Percentiles rank a stretch among this genome's conserved stretches.
These are phyloP conservation scores for Xerocomus spinulosus DNA, from an alignment of 768 basidiomycete species.

Conservation along the genomic window DNA sequence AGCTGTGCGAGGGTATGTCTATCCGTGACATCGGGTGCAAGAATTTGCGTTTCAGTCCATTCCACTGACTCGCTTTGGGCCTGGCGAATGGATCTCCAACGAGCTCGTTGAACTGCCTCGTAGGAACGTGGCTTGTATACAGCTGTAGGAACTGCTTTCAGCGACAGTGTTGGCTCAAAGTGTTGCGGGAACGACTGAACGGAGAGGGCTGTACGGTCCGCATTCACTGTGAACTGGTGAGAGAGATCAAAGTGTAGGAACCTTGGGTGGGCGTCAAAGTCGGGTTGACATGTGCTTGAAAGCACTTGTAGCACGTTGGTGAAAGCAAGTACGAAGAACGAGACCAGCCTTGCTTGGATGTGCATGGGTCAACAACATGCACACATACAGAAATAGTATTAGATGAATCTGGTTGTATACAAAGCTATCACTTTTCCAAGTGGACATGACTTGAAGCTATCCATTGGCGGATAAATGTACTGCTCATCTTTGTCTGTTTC, in stretches of 20 bases:
- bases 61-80: slow-evolving; percentile 48
- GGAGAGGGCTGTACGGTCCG: slow-evolving; percentile 8
- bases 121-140: slow-evolving; percentile 58
- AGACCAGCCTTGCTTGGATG: neutral
- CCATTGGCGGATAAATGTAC: slow-evolving; percentile 89
- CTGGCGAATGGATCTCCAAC: slow-evolving; percentile 46
- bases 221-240: slow-evolving; percentile 6
- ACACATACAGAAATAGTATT: no score
- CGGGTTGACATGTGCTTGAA: neutral
- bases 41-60: slow-evolving; percentile 66
- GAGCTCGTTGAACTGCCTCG: slow-evolving; percentile 47
- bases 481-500: slow-evolving; percentile 87
- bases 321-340: slow-evolving; percentile 1
- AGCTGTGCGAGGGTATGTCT: slow-evolving; percentile 75
- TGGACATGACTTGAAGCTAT: slow-evolving; percentile 41
- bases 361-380: slow-evolving; percentile 7
- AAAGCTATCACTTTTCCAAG: neutral
- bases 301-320: slow-evolving; percentile 1
- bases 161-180: slow-evolving; percentile 13
- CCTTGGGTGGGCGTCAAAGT: neutral
- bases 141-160: slow-evolving; percentile 45
- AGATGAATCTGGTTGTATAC: no score
- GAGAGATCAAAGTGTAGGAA: slow-evolving; percentile 23
- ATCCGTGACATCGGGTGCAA: slow-evolving; percentile 77
- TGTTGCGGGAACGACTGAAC: slow-evolving; percentile 7